Base-by-base conservation (phyloP, 352 stramenopile species). In the Phytophthora rubi region DNA sequence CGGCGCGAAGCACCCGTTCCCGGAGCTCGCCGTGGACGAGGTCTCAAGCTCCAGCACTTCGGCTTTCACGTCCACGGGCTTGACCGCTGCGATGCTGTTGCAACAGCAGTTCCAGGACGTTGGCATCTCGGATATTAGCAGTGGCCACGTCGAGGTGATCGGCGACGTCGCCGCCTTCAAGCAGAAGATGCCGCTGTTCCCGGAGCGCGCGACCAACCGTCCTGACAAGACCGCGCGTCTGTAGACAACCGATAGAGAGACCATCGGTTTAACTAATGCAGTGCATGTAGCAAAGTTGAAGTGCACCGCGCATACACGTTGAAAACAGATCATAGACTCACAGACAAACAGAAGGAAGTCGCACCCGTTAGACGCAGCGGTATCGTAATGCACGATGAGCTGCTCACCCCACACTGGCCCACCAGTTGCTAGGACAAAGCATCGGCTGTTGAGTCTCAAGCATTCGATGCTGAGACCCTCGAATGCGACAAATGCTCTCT, bases 111-210 rank as follows among this genome's bases (percentile, higher is more conserved):
- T 65, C n/a, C 49, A 39, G 9, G 51, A 33, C 28, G 54, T 30
- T 54, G 28, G 28, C 21, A 9, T 21, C 32, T 49, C 52, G 32
- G 9, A n/a, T 18, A 3, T 21, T 42, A 28, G 21, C 58, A 7
- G 21, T 13, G 13, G 18, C n/a, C 53, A 56, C 2, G 49, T 82
- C 16, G 55, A 80, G 35, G 13, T 76, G 49, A 91, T 92, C 44
- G 59, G 53, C 21, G 83, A 93, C 56, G 71, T 89, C 0, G 62
- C 72, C 23, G 62, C 69, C 12, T 93, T 93, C 67, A 91, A 92
- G 76, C 77, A 76, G 6, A 70, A 72, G 32, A 91, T 92, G 82
- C 76, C 79, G 30, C 68, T 93, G 6, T 93, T 92, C 65, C 84
- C 82, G 0, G 84, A 92, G 59, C 79, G 84, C 47, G 56, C 66